Evolutionary conservation across 345 rosid species (phyloP), one percentile per base, ranked within the genome.

Genomic region (Durio zibethinus): DNA sequence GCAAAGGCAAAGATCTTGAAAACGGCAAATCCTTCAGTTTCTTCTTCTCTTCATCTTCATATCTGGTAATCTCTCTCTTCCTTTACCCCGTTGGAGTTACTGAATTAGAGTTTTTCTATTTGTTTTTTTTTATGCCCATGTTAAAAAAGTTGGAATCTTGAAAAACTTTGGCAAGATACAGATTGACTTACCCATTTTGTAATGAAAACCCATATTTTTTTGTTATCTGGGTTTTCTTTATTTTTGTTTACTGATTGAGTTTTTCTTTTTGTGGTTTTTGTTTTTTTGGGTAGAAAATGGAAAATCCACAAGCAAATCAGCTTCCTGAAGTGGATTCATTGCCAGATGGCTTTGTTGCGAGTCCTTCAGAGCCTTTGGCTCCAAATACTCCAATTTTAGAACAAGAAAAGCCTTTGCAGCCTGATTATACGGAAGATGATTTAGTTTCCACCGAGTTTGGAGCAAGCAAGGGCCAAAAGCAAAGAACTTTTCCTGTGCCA

Each of bases 271-370:
- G 12, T 12, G 2, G 0, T 21, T 21, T 42, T 66, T 66, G 25
- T 33, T 31, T 60, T 29, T 29, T 61, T 62, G 68, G 23, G 43
- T 63, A 72, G 75, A 63, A 21, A 79, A 93, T 93, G 98, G 94
- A 90, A 84, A 86, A 81, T 73, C 76, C 82, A 48, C 86, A 76
- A 48, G 87, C 89, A 71, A 87, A 86, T 82, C 87, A 88, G 84
- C 97, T 95, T 60, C 99, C 99, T 35, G 97, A 92, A 83, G 99
- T 88, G 62, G 97, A 92, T 83, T 82, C 97, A 38, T 82, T 95
- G 84, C 99, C 99, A 6, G 98, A 91, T 83, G 99, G 99, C 69
- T 93, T 93, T 83, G 94, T 95, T 43, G 98, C 91, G 35, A 85
- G 91, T 80, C 81, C 96, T 50, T 40, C 84, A 1, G 95, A 93